Evolutionary conservation across 2,329 filamentous ascomycete species (phyloP).

Genomic region (Tolypocladium nubicola): DNA sequence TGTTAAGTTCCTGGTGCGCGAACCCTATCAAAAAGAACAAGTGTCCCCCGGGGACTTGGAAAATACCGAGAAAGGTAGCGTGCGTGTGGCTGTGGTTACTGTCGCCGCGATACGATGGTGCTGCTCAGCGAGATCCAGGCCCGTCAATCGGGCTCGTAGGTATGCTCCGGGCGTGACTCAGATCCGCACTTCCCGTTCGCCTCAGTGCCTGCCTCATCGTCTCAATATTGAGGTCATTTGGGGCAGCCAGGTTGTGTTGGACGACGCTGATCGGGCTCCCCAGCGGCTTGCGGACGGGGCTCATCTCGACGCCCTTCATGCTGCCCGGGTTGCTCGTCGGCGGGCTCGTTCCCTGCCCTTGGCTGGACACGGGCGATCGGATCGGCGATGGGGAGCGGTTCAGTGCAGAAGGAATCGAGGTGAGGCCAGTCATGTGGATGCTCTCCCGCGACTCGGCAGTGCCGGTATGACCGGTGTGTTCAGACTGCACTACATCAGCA

Average conservation of each 20-base stretch:
- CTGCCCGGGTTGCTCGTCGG: constrained; percentile 68
- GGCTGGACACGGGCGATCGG: constrained; percentile 67
- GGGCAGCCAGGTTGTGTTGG: constrained; percentile 32
- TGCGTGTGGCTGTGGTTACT: neutral
- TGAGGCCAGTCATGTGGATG: constrained; percentile 57
- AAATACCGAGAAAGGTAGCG: neutral
- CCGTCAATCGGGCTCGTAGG: constrained; percentile 47
- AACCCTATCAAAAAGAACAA: constrained; percentile 3
- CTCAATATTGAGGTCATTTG: constrained; percentile 72
- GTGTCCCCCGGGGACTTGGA: neutral
- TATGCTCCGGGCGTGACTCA: constrained; percentile 46
- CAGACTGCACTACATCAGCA: constrained; percentile 83
- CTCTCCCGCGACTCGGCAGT: constrained; percentile 52
- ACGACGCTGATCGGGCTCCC: constrained; percentile 52
- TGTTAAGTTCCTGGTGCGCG: constrained; percentile 1
- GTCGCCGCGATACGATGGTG: neutral
- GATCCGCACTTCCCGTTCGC: constrained; percentile 74
- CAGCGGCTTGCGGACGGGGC: constrained; percentile 47
- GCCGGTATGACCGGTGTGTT: constrained; percentile 52
- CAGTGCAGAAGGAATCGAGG: constrained; percentile 42
- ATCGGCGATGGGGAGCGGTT: constrained; percentile 73
- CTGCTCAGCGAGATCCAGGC: constrained; percentile 16
- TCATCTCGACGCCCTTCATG: constrained; percentile 63
- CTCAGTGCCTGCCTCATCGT: constrained; percentile 86
- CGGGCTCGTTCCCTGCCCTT: constrained; percentile 56